Percentiles rank a stretch among this genome's conserved stretches.
phyloP scores from a whole-genome alignment of 2,329 filamentous ascomycete genomes.

The Neonectria hederae region DNA sequence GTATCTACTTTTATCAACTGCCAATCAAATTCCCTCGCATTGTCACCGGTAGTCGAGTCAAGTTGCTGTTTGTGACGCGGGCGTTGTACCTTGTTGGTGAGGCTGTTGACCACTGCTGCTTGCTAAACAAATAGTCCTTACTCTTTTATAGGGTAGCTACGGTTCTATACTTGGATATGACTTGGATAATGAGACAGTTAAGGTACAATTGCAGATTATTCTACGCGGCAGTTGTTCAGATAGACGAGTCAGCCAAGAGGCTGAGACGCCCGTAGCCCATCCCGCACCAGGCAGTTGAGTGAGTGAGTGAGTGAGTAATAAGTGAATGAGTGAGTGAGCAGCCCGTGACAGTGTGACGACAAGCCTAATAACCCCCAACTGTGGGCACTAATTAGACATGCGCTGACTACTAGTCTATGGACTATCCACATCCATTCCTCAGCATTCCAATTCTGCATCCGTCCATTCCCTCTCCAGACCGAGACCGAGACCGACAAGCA shows the following conservation, averaged over 20 bases:
- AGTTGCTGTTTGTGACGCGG: too few species aligned
- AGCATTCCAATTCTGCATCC: background rate
- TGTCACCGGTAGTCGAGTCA: too few species aligned
- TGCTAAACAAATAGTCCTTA: too few species aligned
- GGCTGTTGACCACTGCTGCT: too few species aligned
- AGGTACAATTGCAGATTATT: constrained; percentile 1
- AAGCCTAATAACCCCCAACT: background rate
- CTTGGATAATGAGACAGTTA: background rate
- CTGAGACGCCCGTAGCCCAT: background rate
- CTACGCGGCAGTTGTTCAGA: too few species aligned
- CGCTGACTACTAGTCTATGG: background rate
- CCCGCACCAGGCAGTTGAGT: background rate
- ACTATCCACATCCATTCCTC: background rate
- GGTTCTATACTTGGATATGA: background rate
- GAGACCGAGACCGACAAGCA: background rate
- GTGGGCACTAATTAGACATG: background rate
- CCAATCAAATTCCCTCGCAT: too few species aligned
- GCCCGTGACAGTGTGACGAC: too few species aligned
- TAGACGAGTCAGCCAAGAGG: background rate
- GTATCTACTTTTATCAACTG: too few species aligned
- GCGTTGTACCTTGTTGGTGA: too few species aligned
- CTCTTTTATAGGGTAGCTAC: background rate
- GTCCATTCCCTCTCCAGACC: background rate
- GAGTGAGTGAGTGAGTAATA: too few species aligned
- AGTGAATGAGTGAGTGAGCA: too few species aligned